Conservation (phyloP, 2,329 filamentous ascomycete genomes). For the Hymenoscyphus fraxineus region DNA sequence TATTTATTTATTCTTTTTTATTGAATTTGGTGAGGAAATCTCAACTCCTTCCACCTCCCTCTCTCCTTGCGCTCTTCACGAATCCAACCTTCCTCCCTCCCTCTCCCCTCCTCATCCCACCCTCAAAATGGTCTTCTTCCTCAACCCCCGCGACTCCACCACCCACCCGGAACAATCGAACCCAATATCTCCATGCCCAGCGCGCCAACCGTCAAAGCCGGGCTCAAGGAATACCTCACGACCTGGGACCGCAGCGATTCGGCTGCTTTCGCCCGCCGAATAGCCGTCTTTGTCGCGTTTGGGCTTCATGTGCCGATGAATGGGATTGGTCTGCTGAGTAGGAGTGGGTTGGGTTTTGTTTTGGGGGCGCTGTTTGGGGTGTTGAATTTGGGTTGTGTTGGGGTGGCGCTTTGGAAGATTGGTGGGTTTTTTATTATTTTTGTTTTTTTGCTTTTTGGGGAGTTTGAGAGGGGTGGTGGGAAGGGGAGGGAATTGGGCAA, state of each 20-base stretch:
- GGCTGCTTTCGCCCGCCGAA: not conserved
- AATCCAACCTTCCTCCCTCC: not conserved
- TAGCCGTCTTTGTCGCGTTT: not conserved
- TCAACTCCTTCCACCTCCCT: not conserved
- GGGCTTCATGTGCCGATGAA: slow-evolving; percentile 7
- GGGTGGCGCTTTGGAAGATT: slow-evolving; percentile 10
- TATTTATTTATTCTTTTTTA: not conserved
- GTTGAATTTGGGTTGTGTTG: slow-evolving; percentile 12
- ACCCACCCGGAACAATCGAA: not conserved
- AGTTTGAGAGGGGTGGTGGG: not conserved
- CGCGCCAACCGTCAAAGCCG: not conserved
- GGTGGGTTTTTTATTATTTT: not conserved
- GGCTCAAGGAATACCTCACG: slow-evolving; percentile 1
- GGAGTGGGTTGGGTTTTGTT: not conserved
- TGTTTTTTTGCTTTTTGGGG: not conserved
- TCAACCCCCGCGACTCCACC: not conserved
- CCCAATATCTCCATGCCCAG: not conserved
- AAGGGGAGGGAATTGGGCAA: slow-evolving; percentile 22
- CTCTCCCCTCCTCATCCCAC: not conserved
- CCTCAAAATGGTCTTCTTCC: not conserved
- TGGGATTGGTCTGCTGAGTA: not conserved
- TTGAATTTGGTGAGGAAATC: not conserved
- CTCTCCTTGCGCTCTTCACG: not conserved
- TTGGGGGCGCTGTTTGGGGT: slow-evolving; percentile 6
- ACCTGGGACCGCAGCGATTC: not conserved